These are phyloP conservation scores for Atkinsonella texensis DNA, from an alignment of 2,329 filamentous ascomycete genomes.

Conservation along the genomic window DNA sequence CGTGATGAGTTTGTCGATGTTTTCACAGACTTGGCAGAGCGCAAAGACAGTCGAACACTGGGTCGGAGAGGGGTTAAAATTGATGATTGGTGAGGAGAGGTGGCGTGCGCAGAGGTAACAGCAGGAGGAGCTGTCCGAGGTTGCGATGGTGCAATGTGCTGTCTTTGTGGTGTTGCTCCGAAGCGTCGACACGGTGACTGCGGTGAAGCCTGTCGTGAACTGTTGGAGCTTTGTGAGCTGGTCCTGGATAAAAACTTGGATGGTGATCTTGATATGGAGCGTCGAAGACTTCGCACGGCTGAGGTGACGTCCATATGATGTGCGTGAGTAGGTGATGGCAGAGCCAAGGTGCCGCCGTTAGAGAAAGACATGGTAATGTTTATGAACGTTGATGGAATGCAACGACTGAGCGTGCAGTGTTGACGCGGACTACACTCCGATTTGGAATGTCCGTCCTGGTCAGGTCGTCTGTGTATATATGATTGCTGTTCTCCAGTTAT, in stretches of 20 bases:
- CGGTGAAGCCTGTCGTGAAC: slow-evolving; percentile 33
- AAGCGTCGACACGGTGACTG: slow-evolving; percentile 40
- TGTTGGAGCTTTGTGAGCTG: slow-evolving; percentile 34
- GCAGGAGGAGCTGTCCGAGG: slow-evolving; percentile 24
- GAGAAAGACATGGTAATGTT: slow-evolving; percentile 42
- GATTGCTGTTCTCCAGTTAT: background rate
- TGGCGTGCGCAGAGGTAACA: slow-evolving; percentile 16
- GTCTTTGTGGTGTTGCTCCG: slow-evolving; percentile 24
- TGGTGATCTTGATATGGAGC: slow-evolving; percentile 85
- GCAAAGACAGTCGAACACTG: slow-evolving; percentile 53
- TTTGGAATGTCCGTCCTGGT: slow-evolving; percentile 15
- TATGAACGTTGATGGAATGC: slow-evolving; percentile 13
- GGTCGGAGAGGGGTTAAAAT: slow-evolving; percentile 54
- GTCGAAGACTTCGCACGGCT: slow-evolving; percentile 69
- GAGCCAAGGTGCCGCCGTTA: slow-evolving; percentile 64
- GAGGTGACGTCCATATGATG: slow-evolving; percentile 75
- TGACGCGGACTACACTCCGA: slow-evolving; percentile 14
- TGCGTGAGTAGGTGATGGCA: slow-evolving; percentile 74
- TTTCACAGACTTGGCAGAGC: slow-evolving; percentile 49
- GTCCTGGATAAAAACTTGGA: slow-evolving; percentile 63
- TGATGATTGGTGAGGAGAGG: slow-evolving; percentile 29
- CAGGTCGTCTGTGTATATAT: slow-evolving; percentile 2
- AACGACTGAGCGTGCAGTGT: slow-evolving; percentile 12
- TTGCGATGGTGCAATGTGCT: slow-evolving; percentile 19
- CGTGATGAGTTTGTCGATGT: slow-evolving; percentile 38